Evolutionary conservation across 306 rosid genomes (phyloP), one percentile per base, ranked within the genome.

Genomic region (Macrotyloma uniflorum): DNA sequence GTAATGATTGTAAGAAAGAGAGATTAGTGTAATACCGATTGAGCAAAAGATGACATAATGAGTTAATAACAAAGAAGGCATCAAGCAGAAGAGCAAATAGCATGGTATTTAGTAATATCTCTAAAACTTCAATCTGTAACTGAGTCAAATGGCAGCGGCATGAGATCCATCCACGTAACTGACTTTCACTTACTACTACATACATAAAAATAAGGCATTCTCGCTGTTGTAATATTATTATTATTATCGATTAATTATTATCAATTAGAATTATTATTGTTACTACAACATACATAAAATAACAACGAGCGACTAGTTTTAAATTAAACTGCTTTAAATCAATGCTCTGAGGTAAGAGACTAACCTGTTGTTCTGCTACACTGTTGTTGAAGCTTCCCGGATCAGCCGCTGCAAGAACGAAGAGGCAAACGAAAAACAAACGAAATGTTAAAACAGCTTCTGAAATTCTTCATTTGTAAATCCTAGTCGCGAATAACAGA

Each of bases 301-400:
- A 22, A 28, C 11, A 59, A 26, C 22, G 5, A 15, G 35, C 40
- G 5, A 24, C 20, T 12, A 24, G 36, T 28, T 28, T 1, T 24
- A 59, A 72, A 76, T 72, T 61, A 35, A 80, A 62, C 36, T 18
- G 78, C 22, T 74, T 33, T 5, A 64, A 76, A 61, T 47, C 4
- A 59, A 72, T 69, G 55, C 42, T 67, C 38, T n/a, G 62, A 10
- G 47, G 54, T 3, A 64, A 40, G 23, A 86, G 19, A 82, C 90
- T 74, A 86, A 95, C 99, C 99, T 96, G 99, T 76, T 96, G 94
- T 82, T 89, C 99, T n/a, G 97, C 93, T 18, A 96, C 98, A 78
- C 98, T 96, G 92, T 96, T 93, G 87, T 93, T 96, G 78, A 96
- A 96, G 72, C 99, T 77, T 76, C 98, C 97, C 14, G 96, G 85